Conservation (phyloP, 148 eudicot genomes). For the Persicaria tinctoria region DNA sequence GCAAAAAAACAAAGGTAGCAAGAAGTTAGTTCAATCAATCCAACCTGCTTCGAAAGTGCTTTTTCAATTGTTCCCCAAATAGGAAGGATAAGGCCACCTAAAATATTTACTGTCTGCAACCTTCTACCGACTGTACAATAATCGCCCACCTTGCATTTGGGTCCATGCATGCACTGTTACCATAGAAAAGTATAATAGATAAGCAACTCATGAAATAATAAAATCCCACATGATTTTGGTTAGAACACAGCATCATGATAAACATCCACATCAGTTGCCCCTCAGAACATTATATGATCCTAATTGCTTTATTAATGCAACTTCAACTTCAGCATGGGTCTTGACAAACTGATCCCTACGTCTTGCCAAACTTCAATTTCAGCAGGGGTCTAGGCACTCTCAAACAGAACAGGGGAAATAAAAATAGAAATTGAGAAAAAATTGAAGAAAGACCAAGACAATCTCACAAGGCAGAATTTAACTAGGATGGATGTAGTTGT, state of each 20-base stretch:
- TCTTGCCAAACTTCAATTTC: neutral
- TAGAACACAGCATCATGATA: neutral
- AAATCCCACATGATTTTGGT: neutral
- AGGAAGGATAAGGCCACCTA: constrained; percentile 94
- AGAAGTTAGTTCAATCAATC: neutral
- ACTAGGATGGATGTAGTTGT: neutral
- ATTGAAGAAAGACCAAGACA: neutral
- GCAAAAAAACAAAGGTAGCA: neutral
- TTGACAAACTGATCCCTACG: neutral
- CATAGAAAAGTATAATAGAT: neutral
- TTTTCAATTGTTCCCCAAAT: constrained; percentile 86
- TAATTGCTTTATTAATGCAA: constrained; percentile 2
- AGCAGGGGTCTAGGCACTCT: neutral
- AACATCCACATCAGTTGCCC: neutral
- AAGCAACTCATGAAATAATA: neutral
- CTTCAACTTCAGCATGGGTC: neutral
- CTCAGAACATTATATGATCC: neutral
- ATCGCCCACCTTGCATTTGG: constrained; percentile 79
- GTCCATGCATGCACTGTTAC: constrained; percentile 97
- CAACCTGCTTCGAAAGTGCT: constrained; percentile 93
- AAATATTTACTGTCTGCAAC: constrained; percentile 86
- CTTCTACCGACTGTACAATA: constrained; percentile 90
- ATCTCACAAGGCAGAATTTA: neutral
- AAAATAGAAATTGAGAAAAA: neutral
- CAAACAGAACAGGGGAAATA: neutral